These are phyloP conservation scores for Zygosaccharomyces bisporus DNA, from an alignment of 805 yeast species.

Conservation along the genomic window DNA sequence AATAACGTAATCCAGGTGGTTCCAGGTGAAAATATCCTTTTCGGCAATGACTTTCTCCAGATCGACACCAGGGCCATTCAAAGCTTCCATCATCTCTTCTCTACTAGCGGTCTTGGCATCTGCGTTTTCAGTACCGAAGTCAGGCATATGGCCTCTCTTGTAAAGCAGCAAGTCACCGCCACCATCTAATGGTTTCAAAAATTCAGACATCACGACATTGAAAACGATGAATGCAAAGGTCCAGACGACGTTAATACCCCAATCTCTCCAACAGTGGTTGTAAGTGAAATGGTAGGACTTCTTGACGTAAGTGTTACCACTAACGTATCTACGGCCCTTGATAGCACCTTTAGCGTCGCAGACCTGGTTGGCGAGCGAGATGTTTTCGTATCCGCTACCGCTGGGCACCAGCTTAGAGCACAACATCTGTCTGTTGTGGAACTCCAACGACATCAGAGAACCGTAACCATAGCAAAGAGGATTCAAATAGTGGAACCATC, in stretches of 20 bases:
- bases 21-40: conserved; percentile 66
- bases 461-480: conserved; percentile 51
- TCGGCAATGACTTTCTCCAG: conserved; percentile 34
- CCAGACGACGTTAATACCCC: conserved; percentile 54
- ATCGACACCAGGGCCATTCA: conserved; percentile 34
- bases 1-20: conserved; percentile 61
- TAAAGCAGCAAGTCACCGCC: conserved; percentile 42
- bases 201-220: conserved; percentile 38
- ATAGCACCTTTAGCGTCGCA: conserved; percentile 54
- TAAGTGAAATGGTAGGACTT: conserved; percentile 40
- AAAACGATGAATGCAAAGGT: conserved; percentile 37
- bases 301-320: conserved; percentile 48
- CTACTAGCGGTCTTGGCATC: conserved; percentile 39
- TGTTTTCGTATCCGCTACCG: conserved; percentile 51
- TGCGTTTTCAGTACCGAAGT: conserved; percentile 34
- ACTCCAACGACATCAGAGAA: conserved; percentile 54
- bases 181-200: conserved; percentile 36
- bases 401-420: conserved; percentile 50
- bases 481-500: conserved; percentile 51
- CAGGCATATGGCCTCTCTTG: conserved; percentile 44
- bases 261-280: conserved; percentile 57
- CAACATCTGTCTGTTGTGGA: conserved; percentile 48
- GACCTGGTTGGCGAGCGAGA: conserved; percentile 40
- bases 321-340: conserved; percentile 43
- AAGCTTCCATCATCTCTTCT: conserved; percentile 39